Evolutionary conservation across 495 filamentous ascomycete genomes (phyloP), one percentile per base, ranked within the genome.

Genomic region (Hypoxylon crocopeplum): DNA sequence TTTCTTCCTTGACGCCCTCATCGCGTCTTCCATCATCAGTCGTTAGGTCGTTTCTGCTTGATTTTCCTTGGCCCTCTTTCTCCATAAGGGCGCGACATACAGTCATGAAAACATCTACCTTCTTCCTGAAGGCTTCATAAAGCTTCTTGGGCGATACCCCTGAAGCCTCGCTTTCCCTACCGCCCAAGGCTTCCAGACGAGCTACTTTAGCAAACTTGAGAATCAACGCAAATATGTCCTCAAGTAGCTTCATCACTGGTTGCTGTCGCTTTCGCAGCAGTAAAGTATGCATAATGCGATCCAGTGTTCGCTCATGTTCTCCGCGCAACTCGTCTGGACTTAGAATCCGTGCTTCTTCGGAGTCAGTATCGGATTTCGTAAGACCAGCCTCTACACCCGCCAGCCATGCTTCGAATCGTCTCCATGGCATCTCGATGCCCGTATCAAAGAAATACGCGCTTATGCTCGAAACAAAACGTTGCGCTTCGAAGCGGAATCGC

Each of bases 261-360:
- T 82, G 77, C 66, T 93, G 90, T 19, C 87, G 75, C 57, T 84
- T 86, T 40, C 86, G 69, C 0, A 96, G 78, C 13, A 97, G 77
- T 0, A 94, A 76, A 1, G 84, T 82, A 54, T 84, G 86, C 75
- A 96, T 82, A 50, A 97, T 90, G 24, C 82, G 77, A 62, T 97
- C 90, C 1, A 98, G 80, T n/a, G 87, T 80, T 7, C 79, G 71
- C 66, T 93, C 89, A 58, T 96, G 92, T 29, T 83, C 82, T n/a
- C 83, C 81, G 6, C 86, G 77, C 5, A 98, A 68, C 24, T 79
- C 72, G 12, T 86, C 82, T 0, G 95, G 76, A 3, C 87, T 85
- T 56, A 84, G 74, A 20, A 80, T 75, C 51, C 40, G 42, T 48
- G 20, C 39, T 34, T 66, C 68, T 52, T 69, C 68, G 48, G 73